Conservation (phyloP, 768 basidiomycete species). For the Lenzites betulinus region DNA sequence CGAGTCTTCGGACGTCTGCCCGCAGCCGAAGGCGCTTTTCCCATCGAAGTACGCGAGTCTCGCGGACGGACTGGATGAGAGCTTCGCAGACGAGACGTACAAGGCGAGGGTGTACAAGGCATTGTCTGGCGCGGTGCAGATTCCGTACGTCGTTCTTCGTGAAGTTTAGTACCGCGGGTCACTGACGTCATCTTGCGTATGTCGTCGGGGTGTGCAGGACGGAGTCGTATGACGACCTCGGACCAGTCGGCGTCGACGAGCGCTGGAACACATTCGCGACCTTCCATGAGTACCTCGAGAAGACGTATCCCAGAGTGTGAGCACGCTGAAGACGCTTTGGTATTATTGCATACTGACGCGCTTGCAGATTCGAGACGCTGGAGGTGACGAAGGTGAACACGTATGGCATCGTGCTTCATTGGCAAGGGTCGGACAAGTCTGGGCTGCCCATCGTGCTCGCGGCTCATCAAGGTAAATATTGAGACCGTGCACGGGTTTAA, state of each 20-base stretch:
- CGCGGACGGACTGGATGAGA: constrained; percentile 32
- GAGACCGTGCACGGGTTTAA: not conserved
- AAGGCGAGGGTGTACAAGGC: constrained; percentile 25
- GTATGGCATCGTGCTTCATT: constrained; percentile 60
- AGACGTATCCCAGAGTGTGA: constrained; percentile 64
- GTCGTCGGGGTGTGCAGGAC: constrained; percentile 37
- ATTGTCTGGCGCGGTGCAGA: constrained; percentile 27
- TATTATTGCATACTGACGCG: too few species aligned
- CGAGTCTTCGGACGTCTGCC: constrained; percentile 31
- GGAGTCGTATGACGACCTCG: constrained; percentile 51
- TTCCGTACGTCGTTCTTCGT: constrained; percentile 39
- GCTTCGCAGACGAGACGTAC: constrained; percentile 39
- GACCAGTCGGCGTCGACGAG: constrained; percentile 46
- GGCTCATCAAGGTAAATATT: constrained; percentile 49
- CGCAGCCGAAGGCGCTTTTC: constrained; percentile 36
- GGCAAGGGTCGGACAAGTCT: constrained; percentile 50
- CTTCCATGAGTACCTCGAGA: constrained; percentile 41
- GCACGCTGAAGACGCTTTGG: constrained; percentile 3
- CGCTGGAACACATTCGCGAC: constrained; percentile 42
- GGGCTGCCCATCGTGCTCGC: constrained; percentile 56
- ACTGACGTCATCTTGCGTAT: constrained; percentile 1
- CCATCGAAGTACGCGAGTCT: constrained; percentile 33
- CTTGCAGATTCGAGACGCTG: constrained; percentile 40
- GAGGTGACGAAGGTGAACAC: constrained; percentile 57
- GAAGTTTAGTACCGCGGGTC: not conserved